phyloP scores from a whole-genome alignment of 805 yeast genomes.

The Ogataea chonburiensis region DNA sequence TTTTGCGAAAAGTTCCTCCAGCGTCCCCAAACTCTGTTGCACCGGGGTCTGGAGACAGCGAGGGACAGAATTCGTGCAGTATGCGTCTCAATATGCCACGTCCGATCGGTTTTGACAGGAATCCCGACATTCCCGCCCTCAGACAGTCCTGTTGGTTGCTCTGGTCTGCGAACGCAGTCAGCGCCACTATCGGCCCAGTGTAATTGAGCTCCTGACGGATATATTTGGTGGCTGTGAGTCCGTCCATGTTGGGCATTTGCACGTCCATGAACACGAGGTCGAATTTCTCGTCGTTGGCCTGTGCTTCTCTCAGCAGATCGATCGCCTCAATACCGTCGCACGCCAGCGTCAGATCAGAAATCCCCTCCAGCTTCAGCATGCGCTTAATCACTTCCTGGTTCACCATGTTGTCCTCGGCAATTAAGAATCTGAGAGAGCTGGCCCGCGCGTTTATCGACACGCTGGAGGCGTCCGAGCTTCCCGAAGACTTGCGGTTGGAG shows the following conservation, averaged over 20 bases:
- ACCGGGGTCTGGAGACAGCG: slow-evolving; percentile 1
- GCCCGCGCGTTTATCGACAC: neutral
- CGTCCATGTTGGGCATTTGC: slow-evolving; percentile 95
- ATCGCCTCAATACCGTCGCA: slow-evolving; percentile 92
- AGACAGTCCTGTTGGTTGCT: slow-evolving; percentile 83
- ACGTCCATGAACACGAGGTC: slow-evolving; percentile 94
- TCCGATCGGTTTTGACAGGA: slow-evolving; percentile 83
- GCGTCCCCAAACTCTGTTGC: slow-evolving; percentile 2
- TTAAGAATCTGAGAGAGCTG: slow-evolving; percentile 46
- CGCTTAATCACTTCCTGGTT: slow-evolving; percentile 92
- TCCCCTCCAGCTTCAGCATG: slow-evolving; percentile 84
- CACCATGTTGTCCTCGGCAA: slow-evolving; percentile 92
- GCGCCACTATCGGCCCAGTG: slow-evolving; percentile 79
- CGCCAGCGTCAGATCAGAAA: slow-evolving; percentile 68
- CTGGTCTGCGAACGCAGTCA: slow-evolving; percentile 94
- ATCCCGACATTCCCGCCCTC: slow-evolving; percentile 90
- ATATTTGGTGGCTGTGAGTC: slow-evolving; percentile 74
- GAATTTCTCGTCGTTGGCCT: slow-evolving; percentile 42
- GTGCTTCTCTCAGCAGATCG: slow-evolving; percentile 53
- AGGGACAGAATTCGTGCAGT: slow-evolving; percentile 43
- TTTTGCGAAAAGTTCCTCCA: slow-evolving; percentile 5
- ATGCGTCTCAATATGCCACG: slow-evolving; percentile 64
- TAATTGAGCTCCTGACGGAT: slow-evolving; percentile 64
- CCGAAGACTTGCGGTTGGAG: slow-evolving; percentile 30
- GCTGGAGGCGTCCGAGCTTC: slow-evolving; percentile 15